These are phyloP conservation scores for Diversispora eburnea DNA, from an alignment of 192 early-diverging fungal species.

Conservation along the genomic window DNA sequence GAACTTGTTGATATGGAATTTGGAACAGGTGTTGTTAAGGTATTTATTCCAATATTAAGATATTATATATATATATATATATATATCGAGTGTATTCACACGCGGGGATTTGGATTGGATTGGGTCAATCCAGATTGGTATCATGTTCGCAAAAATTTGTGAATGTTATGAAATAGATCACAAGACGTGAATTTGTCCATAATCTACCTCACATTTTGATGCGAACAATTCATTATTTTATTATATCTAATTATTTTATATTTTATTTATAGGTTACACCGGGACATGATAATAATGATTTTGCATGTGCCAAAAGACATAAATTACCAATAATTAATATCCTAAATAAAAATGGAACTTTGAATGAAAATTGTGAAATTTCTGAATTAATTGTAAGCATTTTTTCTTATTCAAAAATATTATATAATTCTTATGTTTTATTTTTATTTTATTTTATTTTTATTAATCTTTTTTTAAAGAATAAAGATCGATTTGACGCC, in stretches of 20 bases:
- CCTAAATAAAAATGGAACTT: constrained; percentile 77
- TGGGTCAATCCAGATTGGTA: no score
- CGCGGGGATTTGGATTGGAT: background rate
- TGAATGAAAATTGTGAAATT: constrained; percentile 73
- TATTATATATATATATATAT: background rate
- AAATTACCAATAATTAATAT: constrained; percentile 78
- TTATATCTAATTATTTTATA: background rate
- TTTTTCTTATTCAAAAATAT: background rate
- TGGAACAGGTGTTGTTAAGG: constrained; percentile 95
- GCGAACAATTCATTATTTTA: background rate
- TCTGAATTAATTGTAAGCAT: constrained; percentile 43
- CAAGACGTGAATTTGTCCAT: no score
- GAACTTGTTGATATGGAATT: constrained; percentile 83
- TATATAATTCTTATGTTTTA: background rate
- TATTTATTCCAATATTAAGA: constrained; percentile 27
- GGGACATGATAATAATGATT: constrained; percentile 92
- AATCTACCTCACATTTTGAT: no score
- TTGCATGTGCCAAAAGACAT: constrained; percentile 80
- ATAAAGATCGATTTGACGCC: constrained; percentile 80
- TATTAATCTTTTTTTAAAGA: no score
- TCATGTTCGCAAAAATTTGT: no score
- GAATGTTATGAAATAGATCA: no score
- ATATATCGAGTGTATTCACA: background rate
- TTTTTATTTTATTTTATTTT: no score
- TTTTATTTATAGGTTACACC: constrained; percentile 73